A percentile compares a stretch with the other conserved stretches of the same genome.
These are phyloP conservation scores for Amanita pseudoporphyria DNA, from an alignment of 768 basidiomycete species.

Conservation along the genomic window DNA sequence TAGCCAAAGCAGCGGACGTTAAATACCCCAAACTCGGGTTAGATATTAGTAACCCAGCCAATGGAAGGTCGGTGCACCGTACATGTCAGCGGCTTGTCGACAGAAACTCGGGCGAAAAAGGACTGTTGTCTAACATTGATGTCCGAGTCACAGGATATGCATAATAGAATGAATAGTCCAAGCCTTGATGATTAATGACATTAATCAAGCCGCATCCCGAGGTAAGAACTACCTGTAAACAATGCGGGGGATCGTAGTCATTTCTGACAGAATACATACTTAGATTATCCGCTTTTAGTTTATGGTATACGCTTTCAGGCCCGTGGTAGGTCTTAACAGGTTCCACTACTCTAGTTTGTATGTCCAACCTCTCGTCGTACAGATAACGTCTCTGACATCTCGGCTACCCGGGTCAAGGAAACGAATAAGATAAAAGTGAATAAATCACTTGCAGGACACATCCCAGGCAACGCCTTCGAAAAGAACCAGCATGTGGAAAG, in stretches of 20 bases:
- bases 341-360: not conserved
- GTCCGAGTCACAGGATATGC: not conserved
- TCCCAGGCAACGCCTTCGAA: not conserved
- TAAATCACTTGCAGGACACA: not conserved
- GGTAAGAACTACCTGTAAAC: not conserved
- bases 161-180: not conserved
- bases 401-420: constrained; percentile 1
- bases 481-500: not conserved
- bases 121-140: no score
- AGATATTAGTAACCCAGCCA: not conserved
- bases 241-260: not conserved
- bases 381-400: not conserved
- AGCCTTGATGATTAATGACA: not conserved
- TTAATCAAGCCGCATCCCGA: not conserved
- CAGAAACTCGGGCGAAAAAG: no score
- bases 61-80: not conserved
- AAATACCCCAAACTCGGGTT: not conserved
- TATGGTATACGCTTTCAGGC: not conserved
- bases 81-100: no score
- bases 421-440: not conserved
- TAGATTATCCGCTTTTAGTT: not conserved
- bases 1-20: no score
- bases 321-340: not conserved
- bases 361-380: not conserved
- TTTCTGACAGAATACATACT: not conserved